Evolutionary conservation across 805 yeast species (phyloP).

Genomic region (Hanseniaspora jakobsenii): DNA sequence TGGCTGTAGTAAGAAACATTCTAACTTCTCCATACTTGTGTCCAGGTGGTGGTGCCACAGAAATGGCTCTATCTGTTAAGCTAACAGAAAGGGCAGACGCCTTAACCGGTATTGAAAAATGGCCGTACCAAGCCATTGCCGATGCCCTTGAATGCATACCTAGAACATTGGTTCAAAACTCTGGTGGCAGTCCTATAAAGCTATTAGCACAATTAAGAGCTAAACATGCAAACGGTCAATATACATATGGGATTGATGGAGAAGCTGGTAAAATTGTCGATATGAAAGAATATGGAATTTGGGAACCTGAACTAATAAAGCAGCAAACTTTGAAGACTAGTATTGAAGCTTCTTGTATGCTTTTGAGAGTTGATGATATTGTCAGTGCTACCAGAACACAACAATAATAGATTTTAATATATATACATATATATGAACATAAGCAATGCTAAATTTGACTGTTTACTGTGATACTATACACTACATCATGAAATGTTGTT

Average conservation of each 20-base stretch:
- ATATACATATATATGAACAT: no score
- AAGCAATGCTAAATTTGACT: not conserved
- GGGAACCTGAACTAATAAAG: conserved; percentile 99
- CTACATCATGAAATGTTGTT: no score
- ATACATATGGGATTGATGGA: conserved; percentile 88
- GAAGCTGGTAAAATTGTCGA: conserved; percentile 88
- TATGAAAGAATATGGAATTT: conserved; percentile 89
- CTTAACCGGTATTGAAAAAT: conserved; percentile 89
- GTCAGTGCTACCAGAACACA: conserved; percentile 82
- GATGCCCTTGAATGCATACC: conserved; percentile 98
- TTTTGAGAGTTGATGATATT: conserved; percentile 92
- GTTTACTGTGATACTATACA: not conserved
- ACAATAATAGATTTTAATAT: no score
- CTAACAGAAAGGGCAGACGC: conserved; percentile 82
- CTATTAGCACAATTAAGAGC: conserved; percentile 85
- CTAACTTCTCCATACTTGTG: conserved; percentile 86
- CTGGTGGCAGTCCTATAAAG: conserved; percentile 94
- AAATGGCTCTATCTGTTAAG: conserved; percentile 90
- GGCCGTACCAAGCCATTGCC: conserved; percentile 98
- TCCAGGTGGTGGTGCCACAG: conserved; percentile 99
- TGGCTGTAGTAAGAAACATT: conserved; percentile 94
- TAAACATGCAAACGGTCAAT: conserved; percentile 82
- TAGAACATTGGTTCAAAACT: conserved; percentile 90
- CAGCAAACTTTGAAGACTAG: conserved; percentile 97
- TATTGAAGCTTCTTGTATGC: conserved; percentile 87